phyloP scores from a whole-genome alignment of 306 rosid species.

The Begonia peltatifolia region DNA sequence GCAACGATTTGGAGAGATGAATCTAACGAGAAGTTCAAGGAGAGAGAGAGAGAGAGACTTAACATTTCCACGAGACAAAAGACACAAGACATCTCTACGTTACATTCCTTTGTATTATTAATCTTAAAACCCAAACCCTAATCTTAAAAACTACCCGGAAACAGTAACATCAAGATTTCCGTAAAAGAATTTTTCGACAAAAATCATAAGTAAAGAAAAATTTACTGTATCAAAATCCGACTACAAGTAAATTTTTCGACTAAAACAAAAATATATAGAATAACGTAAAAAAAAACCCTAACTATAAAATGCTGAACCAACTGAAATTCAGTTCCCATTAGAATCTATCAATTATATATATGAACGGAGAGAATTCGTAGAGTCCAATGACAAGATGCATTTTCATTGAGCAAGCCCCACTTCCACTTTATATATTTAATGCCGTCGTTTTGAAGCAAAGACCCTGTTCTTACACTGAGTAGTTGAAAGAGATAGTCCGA shows the following conservation, averaged over 20 bases:
- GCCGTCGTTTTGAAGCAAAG: background rate
- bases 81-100: slow-evolving; percentile 1
- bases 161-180: too few relatives aligned
- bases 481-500: too few relatives aligned
- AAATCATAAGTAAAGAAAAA: too few relatives aligned
- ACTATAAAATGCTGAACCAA: too few relatives aligned
- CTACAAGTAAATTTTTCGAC: too few relatives aligned
- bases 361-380: slow-evolving; percentile 57
- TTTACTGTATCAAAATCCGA: too few relatives aligned
- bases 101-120: slow-evolving; percentile 23
- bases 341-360: background rate
- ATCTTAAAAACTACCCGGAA: too few relatives aligned
- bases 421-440: slow-evolving; percentile 16
- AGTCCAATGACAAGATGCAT: slow-evolving; percentile 39
- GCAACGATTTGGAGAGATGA: slow-evolving; percentile 22
- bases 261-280: too few relatives aligned
- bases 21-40: slow-evolving; percentile 44
- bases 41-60: background rate
- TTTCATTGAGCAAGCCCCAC: slow-evolving; percentile 46
- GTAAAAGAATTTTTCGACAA: too few relatives aligned
- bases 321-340: too few relatives aligned
- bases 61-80: slow-evolving; percentile 4
- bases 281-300: too few relatives aligned
- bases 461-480: background rate
- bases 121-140: too few relatives aligned